Evolutionary conservation across 2,329 filamentous ascomycete genomes (phyloP).

Genomic region (Colletotrichum gigasporum): DNA sequence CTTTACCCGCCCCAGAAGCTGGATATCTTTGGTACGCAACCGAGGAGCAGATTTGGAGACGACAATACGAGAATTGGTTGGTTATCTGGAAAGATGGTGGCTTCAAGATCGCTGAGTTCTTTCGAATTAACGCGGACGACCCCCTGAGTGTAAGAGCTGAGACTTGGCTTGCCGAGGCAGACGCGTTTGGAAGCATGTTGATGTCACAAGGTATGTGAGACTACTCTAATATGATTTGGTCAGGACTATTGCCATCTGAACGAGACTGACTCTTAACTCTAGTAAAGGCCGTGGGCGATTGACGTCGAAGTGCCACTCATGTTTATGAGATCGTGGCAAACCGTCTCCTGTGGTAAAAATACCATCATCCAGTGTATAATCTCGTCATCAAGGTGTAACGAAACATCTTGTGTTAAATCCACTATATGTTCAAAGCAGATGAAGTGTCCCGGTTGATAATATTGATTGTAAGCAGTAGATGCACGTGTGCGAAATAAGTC

Average conservation of each 20-base stretch:
- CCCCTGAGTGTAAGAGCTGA: conserved; percentile 22
- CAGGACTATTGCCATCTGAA: not conserved
- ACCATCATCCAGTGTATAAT: no score
- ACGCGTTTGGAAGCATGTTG: conserved; percentile 33
- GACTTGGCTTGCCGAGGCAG: conserved; percentile 32
- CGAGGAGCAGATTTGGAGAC: conserved; percentile 14
- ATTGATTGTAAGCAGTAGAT: no score
- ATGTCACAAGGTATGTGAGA: conserved; percentile 31
- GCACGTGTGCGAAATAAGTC: no score
- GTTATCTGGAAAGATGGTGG: conserved; percentile 20
- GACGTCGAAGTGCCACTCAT: no score
- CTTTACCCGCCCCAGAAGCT: conserved; percentile 30
- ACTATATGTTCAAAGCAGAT: no score
- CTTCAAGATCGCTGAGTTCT: conserved; percentile 33
- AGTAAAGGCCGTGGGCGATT: not conserved
- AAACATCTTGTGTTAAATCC: no score
- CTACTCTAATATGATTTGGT: no score
- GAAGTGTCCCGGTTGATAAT: no score
- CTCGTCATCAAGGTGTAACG: no score
- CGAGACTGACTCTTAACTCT: not conserved
- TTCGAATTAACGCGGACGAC: conserved; percentile 16
- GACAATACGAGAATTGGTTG: conserved; percentile 27
- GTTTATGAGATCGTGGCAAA: no score
- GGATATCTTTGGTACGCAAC: conserved; percentile 25
- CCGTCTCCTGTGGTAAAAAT: no score